Base-by-base conservation (phyloP, 179 eudicot species). In the Gypsophila paniculata region DNA sequence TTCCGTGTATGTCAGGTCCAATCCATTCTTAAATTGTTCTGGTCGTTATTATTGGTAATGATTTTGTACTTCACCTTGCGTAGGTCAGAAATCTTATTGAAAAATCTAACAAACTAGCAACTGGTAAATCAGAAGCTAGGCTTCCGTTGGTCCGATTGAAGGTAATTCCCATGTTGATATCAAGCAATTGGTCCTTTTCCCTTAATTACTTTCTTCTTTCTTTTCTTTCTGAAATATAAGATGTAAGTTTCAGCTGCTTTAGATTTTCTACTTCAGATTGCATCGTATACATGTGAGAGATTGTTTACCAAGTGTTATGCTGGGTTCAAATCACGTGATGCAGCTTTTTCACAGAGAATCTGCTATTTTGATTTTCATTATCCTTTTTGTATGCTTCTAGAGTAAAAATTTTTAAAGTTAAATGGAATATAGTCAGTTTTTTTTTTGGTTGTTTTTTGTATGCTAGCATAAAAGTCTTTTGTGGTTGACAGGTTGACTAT, bases 81-180 rank as follows among this genome's bases (percentile, higher is more conserved):
- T 78, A 94, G 97, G 97, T 92, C 54, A 86, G 86, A 72, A 83
- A 79, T 76, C 78, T 95, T 75, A 95, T 92, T 84, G 96, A 95
- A 53, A 90, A 82, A 77, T 79, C 89, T 73, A 84, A 78, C 81
- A 85, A 74, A 75, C 84, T 74, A 76, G 85, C 79, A 70, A 72
- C 22, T 74, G 77, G 68, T 71, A 84, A 69, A 72, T 76, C 86
- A 57, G 89, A 87, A 70, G 49, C 80, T 52, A 88, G 84, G 86
- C 99, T 95, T 78, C 99, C 99, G 6, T 80, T 92, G 84, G 91
- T 95, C 53, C 90, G 99, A 72, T 69, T 95, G 8, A 95, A 95
- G 98, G 99, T 95, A 72, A 51, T 67, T 39, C 21, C 23, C 53
- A 26, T 68, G 61, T 11, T 26, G 5, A 44, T 12, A 49, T 32